Percentiles rank a stretch among this genome's conserved stretches.
These are phyloP conservation scores for Paxillus involutus DNA, from an alignment of 768 basidiomycete species.

Conservation along the genomic window DNA sequence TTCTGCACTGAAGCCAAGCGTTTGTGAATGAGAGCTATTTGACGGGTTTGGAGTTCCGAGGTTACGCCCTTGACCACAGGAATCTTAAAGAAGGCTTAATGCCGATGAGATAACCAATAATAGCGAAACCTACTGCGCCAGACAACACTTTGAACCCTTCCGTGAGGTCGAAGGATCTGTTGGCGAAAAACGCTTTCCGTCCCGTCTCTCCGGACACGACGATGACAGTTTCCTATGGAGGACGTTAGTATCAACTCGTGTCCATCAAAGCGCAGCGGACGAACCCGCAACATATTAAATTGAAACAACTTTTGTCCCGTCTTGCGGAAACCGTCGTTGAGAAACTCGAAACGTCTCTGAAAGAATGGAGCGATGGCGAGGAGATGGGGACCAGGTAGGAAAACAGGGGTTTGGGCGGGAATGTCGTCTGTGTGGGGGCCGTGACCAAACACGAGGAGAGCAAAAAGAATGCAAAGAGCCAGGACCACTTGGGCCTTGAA, in stretches of 20 bases:
- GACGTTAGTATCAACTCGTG: conserved; percentile 17
- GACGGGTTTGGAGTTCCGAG: conserved; percentile 60
- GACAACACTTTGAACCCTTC: conserved; percentile 81
- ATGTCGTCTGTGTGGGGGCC: conserved; percentile 46
- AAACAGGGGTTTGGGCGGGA: conserved; percentile 42
- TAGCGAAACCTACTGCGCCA: conserved; percentile 58
- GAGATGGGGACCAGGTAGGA: conserved; percentile 57
- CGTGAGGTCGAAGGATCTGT: conserved; percentile 70
- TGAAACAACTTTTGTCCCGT: conserved; percentile 67
- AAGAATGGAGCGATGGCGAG: conserved; percentile 69
- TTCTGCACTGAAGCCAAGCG: conserved; percentile 65
- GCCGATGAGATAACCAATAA: conserved; percentile 12
- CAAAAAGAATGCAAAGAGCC: conserved; percentile 33
- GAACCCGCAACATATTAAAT: conserved; percentile 66
- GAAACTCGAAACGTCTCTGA: conserved; percentile 65
- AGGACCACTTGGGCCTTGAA: conserved; percentile 34
- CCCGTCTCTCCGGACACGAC: conserved; percentile 75
- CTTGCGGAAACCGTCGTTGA: conserved; percentile 68
- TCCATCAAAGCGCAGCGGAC: conserved; percentile 28
- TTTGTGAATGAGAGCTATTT: conserved; percentile 68
- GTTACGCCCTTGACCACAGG: conserved; percentile 77
- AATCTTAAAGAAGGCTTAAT: conserved; percentile 45
- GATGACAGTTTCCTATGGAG: conserved; percentile 64
- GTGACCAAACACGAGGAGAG: conserved; percentile 39
- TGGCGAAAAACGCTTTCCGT: conserved; percentile 66